Conservation (phyloP, 129 eudicot genomes). For the Oenanthe sinensis region DNA sequence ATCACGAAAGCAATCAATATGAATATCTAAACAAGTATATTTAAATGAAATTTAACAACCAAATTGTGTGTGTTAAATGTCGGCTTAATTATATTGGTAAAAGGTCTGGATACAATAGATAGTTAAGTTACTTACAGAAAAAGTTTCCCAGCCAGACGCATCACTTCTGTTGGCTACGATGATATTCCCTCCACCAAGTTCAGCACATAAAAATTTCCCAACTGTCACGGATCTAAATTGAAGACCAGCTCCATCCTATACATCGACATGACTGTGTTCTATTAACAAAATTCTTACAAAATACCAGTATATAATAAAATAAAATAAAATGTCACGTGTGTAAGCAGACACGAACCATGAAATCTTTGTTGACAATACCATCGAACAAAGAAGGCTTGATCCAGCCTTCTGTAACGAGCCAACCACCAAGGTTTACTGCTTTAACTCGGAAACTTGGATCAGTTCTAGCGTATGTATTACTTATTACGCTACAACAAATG, state of each 20-base stretch:
- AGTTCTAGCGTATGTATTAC: slow-evolving; percentile 25
- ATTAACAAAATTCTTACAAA: not conserved
- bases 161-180: slow-evolving; percentile 53
- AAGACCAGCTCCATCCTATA: slow-evolving; percentile 60
- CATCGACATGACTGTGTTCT: not conserved
- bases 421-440: slow-evolving; percentile 78
- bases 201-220: slow-evolving; percentile 55
- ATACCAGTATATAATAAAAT: too few species aligned
- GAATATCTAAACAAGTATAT: not conserved
- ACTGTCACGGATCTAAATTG: slow-evolving; percentile 52
- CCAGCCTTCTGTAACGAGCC: slow-evolving; percentile 89
- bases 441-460: slow-evolving; percentile 26
- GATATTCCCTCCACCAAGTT: slow-evolving; percentile 63
- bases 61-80: not conserved
- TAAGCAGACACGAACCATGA: slow-evolving; percentile 37
- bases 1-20: not conserved
- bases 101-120: too few species aligned
- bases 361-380: slow-evolving; percentile 65
- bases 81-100: too few species aligned
- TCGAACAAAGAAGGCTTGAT: slow-evolving; percentile 71
- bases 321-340: too few species aligned
- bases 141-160: slow-evolving; percentile 84
- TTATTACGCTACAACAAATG: slow-evolving; percentile 9
- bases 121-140: slow-evolving; percentile 27
- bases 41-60: not conserved